Base-by-base conservation (phyloP, 208 protist species). In the Acanthamoeba sp. region DNA sequence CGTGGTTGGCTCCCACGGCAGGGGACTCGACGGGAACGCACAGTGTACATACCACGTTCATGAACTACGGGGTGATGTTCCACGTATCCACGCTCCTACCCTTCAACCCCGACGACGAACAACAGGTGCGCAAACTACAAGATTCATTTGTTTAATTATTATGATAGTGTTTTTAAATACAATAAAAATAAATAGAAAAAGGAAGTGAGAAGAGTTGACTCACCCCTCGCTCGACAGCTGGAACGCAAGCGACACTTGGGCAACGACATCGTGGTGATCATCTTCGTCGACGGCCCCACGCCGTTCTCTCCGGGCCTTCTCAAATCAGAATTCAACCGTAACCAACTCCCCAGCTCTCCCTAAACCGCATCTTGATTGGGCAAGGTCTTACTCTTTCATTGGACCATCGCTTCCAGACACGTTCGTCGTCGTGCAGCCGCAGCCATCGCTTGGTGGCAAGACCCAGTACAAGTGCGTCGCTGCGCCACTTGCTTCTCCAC, bases 251-350 rank as follows among this genome's bases (percentile, higher is more conserved):
- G 85, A 27, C 85, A 91, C 24, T 40, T 91, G 22, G 78, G 78
- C 22, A 91, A 91, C 24, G 85, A 91, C 50, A 91, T 91, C n/a
- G 85, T 91, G 85, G 85, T 91, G 22, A 71, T 91, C 24, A 32
- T 91, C 32, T 91, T 91, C 34, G 85, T 91, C 12, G 85, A 91
- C 34, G 85, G 85, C 2, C 4, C 29, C 36, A 91, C 85, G 12
- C 85, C 85, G 1, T 91, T 91, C 40, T 40, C 85, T n/a, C 85
- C 85, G 10, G 50, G 69, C 50, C 45, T 91, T 24, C 12, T 91
- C 57, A 91, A 91, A 42, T 91, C 85, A 27, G 85, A 91, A 40
- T 91, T 91, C 50, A 91, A 91, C 29, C 85, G 85, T 91, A 91
- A 10, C 45, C 10, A 2, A 48, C 10, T 10, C 45, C 45, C 45